Percentiles rank a stretch among this genome's conserved stretches.
These are phyloP conservation scores for Echinosophora koreensis DNA, from an alignment of 306 rosid genomes.

Conservation along the genomic window DNA sequence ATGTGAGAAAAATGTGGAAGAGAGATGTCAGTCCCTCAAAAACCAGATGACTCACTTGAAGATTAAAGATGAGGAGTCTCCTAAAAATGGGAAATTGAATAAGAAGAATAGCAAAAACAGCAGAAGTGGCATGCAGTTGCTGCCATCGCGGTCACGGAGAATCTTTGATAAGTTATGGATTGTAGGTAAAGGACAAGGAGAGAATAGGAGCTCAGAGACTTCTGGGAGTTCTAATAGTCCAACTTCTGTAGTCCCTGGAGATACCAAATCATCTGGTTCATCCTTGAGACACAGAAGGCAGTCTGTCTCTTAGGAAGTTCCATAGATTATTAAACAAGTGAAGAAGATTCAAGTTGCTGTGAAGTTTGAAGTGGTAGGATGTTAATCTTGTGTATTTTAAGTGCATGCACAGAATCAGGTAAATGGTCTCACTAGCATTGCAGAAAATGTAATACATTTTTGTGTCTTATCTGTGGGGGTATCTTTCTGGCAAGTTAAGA, in stretches of 20 bases:
- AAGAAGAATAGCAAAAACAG: slow-evolving; percentile 85
- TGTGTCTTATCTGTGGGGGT: slow-evolving; percentile 19
- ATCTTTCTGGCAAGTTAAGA: slow-evolving; percentile 40
- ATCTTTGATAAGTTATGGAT: slow-evolving; percentile 87
- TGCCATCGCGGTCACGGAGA: slow-evolving; percentile 91
- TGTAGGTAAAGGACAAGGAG: slow-evolving; percentile 80
- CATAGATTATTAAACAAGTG: slow-evolving; percentile 34
- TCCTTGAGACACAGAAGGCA: slow-evolving; percentile 88
- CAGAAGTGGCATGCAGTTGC: slow-evolving; percentile 77
- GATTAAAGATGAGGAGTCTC: slow-evolving; percentile 60
- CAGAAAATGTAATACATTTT: slow-evolving; percentile 47
- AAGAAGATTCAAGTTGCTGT: slow-evolving; percentile 40
- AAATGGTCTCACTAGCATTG: slow-evolving; percentile 33
- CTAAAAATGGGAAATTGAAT: slow-evolving; percentile 57
- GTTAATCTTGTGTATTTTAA: slow-evolving; percentile 41
- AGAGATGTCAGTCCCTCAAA: slow-evolving; percentile 61
- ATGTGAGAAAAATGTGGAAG: slow-evolving; percentile 51
- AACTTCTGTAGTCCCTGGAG: slow-evolving; percentile 76
- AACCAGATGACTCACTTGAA: slow-evolving; percentile 63
- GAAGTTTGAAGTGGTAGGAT: slow-evolving; percentile 71
- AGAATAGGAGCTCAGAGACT: slow-evolving; percentile 82
- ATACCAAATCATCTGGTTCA: slow-evolving; percentile 76
- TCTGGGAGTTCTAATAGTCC: slow-evolving; percentile 97
- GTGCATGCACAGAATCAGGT: slow-evolving; percentile 47
- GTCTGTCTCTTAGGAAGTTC: slow-evolving; percentile 71